A percentile compares a stretch with the other conserved stretches of the same genome.
These are phyloP conservation scores for Silene conica DNA, from an alignment of 148 eudicot species.

Conservation along the genomic window DNA sequence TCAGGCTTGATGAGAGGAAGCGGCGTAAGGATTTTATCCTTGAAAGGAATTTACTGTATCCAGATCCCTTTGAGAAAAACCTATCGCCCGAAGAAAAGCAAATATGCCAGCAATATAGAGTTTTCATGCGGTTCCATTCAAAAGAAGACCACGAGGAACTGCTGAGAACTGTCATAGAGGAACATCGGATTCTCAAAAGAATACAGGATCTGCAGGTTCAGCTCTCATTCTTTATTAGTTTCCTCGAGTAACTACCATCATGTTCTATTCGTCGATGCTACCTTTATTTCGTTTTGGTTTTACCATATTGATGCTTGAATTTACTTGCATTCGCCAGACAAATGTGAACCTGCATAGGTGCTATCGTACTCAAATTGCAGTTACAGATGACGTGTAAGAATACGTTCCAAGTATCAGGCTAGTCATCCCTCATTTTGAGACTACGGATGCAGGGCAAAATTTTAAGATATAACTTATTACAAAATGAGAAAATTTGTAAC, in stretches of 20 bases:
- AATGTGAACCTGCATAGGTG: too few species aligned
- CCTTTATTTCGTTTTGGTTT: background rate
- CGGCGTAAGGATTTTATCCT: constrained; percentile 80
- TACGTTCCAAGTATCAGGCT: background rate
- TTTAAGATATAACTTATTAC: background rate
- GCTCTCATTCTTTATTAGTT: background rate
- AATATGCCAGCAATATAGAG: constrained; percentile 61
- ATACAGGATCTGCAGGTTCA: constrained; percentile 78
- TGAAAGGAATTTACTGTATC: constrained; percentile 75
- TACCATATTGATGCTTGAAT: background rate
- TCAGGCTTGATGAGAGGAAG: constrained; percentile 95
- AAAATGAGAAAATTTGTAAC: too few species aligned
- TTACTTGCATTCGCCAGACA: background rate
- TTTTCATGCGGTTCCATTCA: constrained; percentile 86
- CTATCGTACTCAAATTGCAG: background rate
- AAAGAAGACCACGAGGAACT: constrained; percentile 84
- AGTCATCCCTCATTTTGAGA: background rate
- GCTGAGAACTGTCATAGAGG: constrained; percentile 60
- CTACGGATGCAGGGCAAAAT: background rate
- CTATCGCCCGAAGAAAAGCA: constrained; percentile 81
- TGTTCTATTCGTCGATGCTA: background rate
- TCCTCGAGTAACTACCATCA: background rate
- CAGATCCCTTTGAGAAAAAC: constrained; percentile 64
- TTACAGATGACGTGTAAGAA: background rate
- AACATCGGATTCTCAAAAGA: constrained; percentile 66